phyloP scores from a whole-genome alignment of 2,329 filamentous ascomycete species.

The Penicillium sp. region DNA sequence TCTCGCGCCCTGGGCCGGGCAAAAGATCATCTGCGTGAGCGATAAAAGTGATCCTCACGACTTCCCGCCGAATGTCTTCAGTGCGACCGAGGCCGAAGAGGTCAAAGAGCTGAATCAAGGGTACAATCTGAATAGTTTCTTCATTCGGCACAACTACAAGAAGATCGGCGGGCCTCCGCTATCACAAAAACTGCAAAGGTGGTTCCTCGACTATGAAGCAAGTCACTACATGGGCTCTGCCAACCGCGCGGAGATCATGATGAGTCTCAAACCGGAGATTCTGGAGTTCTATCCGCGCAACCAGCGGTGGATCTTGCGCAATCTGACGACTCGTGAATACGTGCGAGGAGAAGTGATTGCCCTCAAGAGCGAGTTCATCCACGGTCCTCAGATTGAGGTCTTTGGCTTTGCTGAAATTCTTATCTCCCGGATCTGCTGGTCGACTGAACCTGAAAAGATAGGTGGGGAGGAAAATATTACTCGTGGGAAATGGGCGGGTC shows the following conservation, averaged over 20 bases:
- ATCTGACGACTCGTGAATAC: slow-evolving; percentile 35
- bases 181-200: slow-evolving; percentile 14
- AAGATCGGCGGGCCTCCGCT: slow-evolving; percentile 12
- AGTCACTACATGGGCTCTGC: slow-evolving; percentile 14
- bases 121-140: slow-evolving; percentile 3
- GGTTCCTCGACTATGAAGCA: slow-evolving; percentile 12
- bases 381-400: slow-evolving; percentile 30
- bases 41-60: slow-evolving; percentile 16
- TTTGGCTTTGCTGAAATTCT: slow-evolving; percentile 33
- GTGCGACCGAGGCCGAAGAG: slow-evolving; percentile 15
- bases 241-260: slow-evolving; percentile 16
- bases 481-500: slow-evolving; percentile 32
- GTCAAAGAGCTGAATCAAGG: slow-evolving; percentile 13
- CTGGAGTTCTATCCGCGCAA: slow-evolving; percentile 28
- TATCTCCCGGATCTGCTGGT: slow-evolving; percentile 32
- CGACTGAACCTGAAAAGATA: slow-evolving; percentile 6
- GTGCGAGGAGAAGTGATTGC: slow-evolving; percentile 32
- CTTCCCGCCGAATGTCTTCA: slow-evolving; percentile 6
- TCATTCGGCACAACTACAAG: slow-evolving; percentile 8
- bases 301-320: slow-evolving; percentile 35
- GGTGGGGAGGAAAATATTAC: slow-evolving; percentile 13
- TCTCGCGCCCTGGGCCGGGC: slow-evolving; percentile 31
- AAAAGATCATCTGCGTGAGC: slow-evolving; percentile 31
- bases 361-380: slow-evolving; percentile 27
- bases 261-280: slow-evolving; percentile 19